Evolutionary conservation across 208 protist species (phyloP).

Genomic region (Trypanosoma avium): DNA sequence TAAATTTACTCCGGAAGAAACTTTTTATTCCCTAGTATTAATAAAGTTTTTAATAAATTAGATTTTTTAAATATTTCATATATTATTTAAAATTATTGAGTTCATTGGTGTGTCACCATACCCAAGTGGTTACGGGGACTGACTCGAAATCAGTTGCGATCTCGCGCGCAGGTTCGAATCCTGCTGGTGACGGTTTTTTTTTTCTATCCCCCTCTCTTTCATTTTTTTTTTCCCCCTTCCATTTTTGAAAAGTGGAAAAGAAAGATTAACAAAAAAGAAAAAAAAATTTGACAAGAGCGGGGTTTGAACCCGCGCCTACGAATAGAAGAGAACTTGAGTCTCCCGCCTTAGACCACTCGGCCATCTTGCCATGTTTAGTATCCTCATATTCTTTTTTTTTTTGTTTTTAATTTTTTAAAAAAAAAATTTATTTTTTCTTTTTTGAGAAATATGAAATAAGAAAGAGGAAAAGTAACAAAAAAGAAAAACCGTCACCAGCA

Average conservation of each 20-base stretch:
- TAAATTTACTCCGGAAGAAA: no score
- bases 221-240: constrained; percentile 3
- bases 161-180: constrained; percentile 89
- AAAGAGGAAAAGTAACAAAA: constrained; percentile 24
- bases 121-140: constrained; percentile 90
- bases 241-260: not conserved
- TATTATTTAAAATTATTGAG: no score
- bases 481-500: constrained; percentile 68
- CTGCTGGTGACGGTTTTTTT: constrained; percentile 71
- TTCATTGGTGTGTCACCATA: constrained; percentile 67
- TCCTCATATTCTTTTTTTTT: no score
- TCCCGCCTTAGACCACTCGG: no score
- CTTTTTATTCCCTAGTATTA: no score
- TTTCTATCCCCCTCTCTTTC: not conserved
- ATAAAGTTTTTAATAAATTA: no score
- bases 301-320: constrained; percentile 23
- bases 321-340: constrained; percentile 26
- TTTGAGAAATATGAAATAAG: no score
- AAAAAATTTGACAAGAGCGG: constrained; percentile 25
- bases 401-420: no score
- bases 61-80: no score
- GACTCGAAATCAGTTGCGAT: constrained; percentile 89
- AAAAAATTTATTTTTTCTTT: no score
- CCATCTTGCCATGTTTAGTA: constrained; percentile 12
- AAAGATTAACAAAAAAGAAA: constrained; percentile 26